Percentiles rank a stretch among this genome's conserved stretches.
Conservation (phyloP, 345 rosid genomes). For the Hypericum androsaemum region DNA sequence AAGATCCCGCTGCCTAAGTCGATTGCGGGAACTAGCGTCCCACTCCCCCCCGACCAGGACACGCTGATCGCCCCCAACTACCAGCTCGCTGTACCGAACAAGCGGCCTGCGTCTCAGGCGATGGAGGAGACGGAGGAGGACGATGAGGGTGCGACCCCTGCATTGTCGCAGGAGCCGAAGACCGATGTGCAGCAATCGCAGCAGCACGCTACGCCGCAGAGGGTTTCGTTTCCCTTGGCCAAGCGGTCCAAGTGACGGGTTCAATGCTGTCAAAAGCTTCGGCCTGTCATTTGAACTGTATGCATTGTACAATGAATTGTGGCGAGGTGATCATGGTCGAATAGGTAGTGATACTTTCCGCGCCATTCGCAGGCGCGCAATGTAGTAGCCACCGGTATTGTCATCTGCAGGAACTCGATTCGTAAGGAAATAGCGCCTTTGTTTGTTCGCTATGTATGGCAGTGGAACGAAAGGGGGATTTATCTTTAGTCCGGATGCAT, state of each 20-base stretch:
- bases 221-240: conserved; percentile 64
- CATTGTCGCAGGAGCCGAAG: conserved; percentile 40
- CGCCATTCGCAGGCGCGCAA: no score
- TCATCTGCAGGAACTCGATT: no score
- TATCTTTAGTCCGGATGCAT: no score
- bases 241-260: conserved; percentile 50
- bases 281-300: no score
- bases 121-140: conserved; percentile 76
- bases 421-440: no score
- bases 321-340: no score
- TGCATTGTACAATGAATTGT: no score
- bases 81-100: conserved; percentile 61
- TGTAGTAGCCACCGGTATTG: no score
- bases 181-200: conserved; percentile 35
- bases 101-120: conserved; percentile 34
- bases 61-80: conserved; percentile 70
- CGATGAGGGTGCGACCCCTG: conserved; percentile 49
- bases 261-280: no score
- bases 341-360: no score
- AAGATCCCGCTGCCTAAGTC: conserved; percentile 78
- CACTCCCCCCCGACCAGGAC: conserved; percentile 84
- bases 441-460: no score
- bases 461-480: no score
- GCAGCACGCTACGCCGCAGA: conserved; percentile 29
- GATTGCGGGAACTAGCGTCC: conserved; percentile 51